Conservation (phyloP, 306 rosid species). For the Citrullus amarus region DNA sequence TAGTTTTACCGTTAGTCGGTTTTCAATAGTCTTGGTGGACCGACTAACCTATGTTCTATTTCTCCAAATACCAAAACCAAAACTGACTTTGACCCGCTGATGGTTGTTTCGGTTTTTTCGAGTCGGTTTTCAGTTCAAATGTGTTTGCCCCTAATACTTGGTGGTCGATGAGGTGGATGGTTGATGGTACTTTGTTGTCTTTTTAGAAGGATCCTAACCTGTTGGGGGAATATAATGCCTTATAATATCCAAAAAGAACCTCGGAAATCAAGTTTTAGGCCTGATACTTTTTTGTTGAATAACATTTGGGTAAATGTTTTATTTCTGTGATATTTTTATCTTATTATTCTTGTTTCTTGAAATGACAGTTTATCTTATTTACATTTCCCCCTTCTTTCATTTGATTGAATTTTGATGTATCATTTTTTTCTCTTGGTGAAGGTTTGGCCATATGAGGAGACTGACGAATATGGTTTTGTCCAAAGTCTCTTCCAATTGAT, state of each 20-base stretch:
- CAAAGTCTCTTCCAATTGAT: slow-evolving; percentile 85
- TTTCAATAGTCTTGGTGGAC: too few relatives aligned
- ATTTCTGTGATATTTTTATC: not conserved
- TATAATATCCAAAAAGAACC: not conserved
- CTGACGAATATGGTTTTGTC: slow-evolving; percentile 71
- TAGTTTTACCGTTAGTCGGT: too few relatives aligned
- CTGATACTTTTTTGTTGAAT: not conserved
- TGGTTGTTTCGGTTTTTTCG: too few relatives aligned
- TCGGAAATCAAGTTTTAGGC: not conserved
- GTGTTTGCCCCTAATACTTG: not conserved
- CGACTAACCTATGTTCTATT: too few relatives aligned
- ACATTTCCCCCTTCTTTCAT: not conserved
- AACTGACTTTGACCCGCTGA: too few relatives aligned
- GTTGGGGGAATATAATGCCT: not conserved
- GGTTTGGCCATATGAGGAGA: slow-evolving; percentile 97
- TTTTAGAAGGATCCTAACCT: not conserved
- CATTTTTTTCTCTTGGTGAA: not conserved
- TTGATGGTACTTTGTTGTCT: not conserved
- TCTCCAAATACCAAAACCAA: too few relatives aligned
- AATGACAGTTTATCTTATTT: not conserved
- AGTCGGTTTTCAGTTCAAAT: too few relatives aligned
- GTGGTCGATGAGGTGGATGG: not conserved
- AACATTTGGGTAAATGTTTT: not conserved
- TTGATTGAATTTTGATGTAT: slow-evolving; percentile 10
- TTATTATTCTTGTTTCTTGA: not conserved